Base-by-base conservation (phyloP, 768 basidiomycete species). In the Auriculariales sp. region DNA sequence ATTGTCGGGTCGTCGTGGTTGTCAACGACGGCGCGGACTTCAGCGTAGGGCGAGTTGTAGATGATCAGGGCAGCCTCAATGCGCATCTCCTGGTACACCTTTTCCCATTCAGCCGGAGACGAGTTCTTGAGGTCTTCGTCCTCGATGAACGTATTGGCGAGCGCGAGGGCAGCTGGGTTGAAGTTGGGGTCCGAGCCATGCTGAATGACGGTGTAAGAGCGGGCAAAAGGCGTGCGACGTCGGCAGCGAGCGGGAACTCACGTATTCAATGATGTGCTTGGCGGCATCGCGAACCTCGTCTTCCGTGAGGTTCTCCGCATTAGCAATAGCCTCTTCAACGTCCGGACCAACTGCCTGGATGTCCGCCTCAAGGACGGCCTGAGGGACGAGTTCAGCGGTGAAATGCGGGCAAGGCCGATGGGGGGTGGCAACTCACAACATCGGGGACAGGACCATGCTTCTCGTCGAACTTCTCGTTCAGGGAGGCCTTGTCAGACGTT, bases 51-150 rank as follows among this genome's bases (percentile, higher is more conserved):
- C 12, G 54, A 55, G 7, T 54, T 52, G 50, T 42, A 53, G 10
- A 53, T 30, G 42, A 64, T 61, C 28, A 64, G 34, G 2, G 59
- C 62, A 3, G 60, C 60, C 53, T 64, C 59, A 28, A 62, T 52
- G 50, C 59, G 58, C 28, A 62, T 49, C 29, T 62, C 59, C 11
- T 59, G 55, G 51, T 57, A 59, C 14, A 52, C 55, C 31, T 52
- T 48, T n/a, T 48, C 48, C 34, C 53, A 56, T 28, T 57, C 51
- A 19, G 28, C 46, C 4, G 58, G 51, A 28, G 57, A 49, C 14
- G 50, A 47, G 46, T 25, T 32, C 24, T 45, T 46, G 14, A 46
- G 51, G 31, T 52, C 46, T 46, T 46, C 30, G n/a, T 51, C 44
- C 27, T 52, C 30, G 19, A 28, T 28, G 34, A 52, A 47, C 31